These are phyloP conservation scores for Heracleum sosnowskyi DNA, from an alignment of 129 eudicot genomes.

Conservation along the genomic window DNA sequence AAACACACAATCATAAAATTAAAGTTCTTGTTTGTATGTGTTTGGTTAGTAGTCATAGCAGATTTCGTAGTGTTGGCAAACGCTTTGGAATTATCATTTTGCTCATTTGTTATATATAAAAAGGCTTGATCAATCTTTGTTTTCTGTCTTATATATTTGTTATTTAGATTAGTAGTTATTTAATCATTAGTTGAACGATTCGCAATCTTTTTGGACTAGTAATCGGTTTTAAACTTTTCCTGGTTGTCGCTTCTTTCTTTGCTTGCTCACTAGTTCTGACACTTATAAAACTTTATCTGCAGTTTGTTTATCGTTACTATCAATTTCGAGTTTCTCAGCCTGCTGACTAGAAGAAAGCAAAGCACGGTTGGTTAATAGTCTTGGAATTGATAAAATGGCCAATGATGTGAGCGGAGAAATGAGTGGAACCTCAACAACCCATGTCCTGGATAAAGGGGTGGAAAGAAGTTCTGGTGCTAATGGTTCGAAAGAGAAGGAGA, in stretches of 20 bases:
- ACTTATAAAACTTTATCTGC: neutral
- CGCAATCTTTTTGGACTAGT: neutral
- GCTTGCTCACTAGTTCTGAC: neutral
- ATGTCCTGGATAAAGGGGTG: neutral
- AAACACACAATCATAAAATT: neutral
- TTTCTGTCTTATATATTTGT: neutral
- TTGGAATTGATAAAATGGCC: neutral
- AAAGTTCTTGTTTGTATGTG: neutral
- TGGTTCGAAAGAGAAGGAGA: conserved; percentile 20
- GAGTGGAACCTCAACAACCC: neutral
- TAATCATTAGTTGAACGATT: neutral
- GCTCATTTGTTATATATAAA: neutral
- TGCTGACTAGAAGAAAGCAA: neutral
- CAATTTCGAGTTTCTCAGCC: neutral
- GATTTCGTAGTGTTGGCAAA: neutral
- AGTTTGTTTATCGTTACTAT: neutral
- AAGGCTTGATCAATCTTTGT: neutral
- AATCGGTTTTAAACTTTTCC: neutral
- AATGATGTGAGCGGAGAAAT: neutral
- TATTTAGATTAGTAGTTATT: neutral
- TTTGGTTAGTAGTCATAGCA: neutral
- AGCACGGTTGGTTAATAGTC: neutral
- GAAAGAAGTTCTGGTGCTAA: neutral
- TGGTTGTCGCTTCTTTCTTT: neutral
- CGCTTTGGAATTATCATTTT: neutral